phyloP scores from a whole-genome alignment of 495 filamentous ascomycete genomes.

The Antarctomyces pellizariae region DNA sequence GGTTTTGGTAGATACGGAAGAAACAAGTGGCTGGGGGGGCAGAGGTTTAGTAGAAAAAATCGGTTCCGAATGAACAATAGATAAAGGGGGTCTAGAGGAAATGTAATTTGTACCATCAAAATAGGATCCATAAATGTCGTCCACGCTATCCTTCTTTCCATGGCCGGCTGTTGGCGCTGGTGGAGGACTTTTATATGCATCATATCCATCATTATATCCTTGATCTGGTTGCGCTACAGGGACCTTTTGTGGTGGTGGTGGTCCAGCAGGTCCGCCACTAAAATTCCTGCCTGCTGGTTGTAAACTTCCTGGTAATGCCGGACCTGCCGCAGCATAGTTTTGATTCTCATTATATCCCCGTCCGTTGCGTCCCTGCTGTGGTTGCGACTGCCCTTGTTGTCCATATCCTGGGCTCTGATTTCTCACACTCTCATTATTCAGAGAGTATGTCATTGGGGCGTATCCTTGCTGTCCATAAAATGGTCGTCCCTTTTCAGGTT shows the following conservation, averaged over 20 bases:
- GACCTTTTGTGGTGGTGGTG: constrained; percentile 8
- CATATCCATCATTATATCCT: constrained; percentile 10
- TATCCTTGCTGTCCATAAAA: no score
- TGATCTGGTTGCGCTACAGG: constrained; percentile 5
- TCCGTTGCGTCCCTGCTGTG: constrained; percentile 8
- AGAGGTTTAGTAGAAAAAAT: no score
- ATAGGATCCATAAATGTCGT: constrained; percentile 9
- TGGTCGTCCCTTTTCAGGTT: no score
- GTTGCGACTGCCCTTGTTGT: constrained; percentile 7
- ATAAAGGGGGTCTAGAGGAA: no score
- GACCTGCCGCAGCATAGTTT: no score
- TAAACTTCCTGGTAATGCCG: constrained; percentile 25
- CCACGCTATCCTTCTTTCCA: constrained; percentile 7
- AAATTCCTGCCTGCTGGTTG: no score
- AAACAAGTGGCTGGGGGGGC: no score
- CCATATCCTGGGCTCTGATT: constrained; percentile 15
- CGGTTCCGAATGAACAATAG: no score
- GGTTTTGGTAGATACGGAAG: no score
- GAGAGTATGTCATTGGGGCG: no score
- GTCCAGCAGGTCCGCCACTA: no score
- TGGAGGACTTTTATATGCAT: constrained; percentile 3
- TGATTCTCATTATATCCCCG: constrained; percentile 30
- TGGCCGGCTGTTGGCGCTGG: constrained; percentile 8
- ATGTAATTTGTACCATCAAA: constrained; percentile 5
- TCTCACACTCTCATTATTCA: constrained; percentile 2